Base-by-base conservation (phyloP, 768 basidiomycete species). In the Auricularia cornea region DNA sequence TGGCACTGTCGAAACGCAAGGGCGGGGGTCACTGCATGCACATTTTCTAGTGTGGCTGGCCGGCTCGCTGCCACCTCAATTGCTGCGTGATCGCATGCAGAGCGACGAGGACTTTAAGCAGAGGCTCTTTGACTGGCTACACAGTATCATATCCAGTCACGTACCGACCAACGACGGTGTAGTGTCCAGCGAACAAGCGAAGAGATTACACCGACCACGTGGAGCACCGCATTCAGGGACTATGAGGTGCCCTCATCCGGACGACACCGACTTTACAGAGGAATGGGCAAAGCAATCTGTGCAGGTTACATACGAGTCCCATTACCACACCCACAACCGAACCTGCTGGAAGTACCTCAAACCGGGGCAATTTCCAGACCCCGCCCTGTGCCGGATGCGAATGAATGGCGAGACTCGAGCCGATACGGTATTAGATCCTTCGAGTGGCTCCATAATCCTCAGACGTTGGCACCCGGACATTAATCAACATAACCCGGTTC, bases 1-100 rank as follows among this genome's bases (percentile, higher is more conserved):
- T 28, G 62, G 54, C 5, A 38, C 33, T 14, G 62, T 62, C n/a
- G 62, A 62, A 32, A n/a, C 62, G 12, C 62, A 62, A 23, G 62
- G 62, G 11, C 44, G 52, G 14, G 62, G 62, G 3, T 59, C 52
- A n/a, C 32, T 62, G 28, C 62, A 62, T n/a, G 14, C n/a, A 4
- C 62, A 62, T 32, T 3, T 62, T 18, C 23, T 62, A 2, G 40
- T 62, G 18, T 62, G 62, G 62, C 23, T 62, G 10, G 51, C 44
- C 26, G 62, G 62, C 8, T n/a, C 59, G 31, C 62, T 51, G 18
- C 32, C 40, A 8, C 62, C 62, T 28, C 62, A 62, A 59, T 26
- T 30, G 16, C 23, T 62, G 52, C 52, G 62, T 32, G 62, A 65
- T 59, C 8, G 20, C 8, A 59, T 59, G 30, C 10, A 35, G 16